Base-by-base conservation (phyloP, 352 stramenopile genomes). In the Phytophthora tentaculata region DNA sequence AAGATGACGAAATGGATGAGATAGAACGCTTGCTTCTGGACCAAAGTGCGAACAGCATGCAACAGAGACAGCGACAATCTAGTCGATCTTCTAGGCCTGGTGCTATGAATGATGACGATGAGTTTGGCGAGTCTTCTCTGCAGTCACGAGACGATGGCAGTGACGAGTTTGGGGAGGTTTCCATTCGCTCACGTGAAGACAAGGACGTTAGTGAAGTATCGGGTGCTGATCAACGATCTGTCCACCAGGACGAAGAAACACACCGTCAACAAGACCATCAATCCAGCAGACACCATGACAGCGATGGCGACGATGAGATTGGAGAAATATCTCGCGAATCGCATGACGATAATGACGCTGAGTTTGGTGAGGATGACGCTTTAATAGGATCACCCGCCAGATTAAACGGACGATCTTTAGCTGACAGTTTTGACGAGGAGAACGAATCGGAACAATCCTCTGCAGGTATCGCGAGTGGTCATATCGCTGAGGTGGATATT, bases 1-100 rank as follows among this genome's bases (percentile, higher is more conserved):
- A 79, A 56, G 67, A 74, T 23, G 72, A 71, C n/a, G 72, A 80
- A 41, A 68, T 66, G 63, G 68, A 80, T 52, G 72, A 76, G n/a
- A 61, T 74, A 10, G 68, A 80, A 41, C 51, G 53, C 2, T 47
- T 73, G 19, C 45, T 76, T 23, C 44, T 67, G 16, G 57, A 74
- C 7, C 56, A 74, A 73, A 71, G 48, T n/a, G 23, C 24, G 44
- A 52, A 48, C 13, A 61, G 28, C 17, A 48, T 52, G 50, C 50
- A 48, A 20, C 47, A 41, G 3, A 53, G 49, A 14, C 64, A 35
- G 35, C 24, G 47, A 39, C 47, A 60, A 12, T 13, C 51, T 20
- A 26, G 20, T 39, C 41, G 45, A 26, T 37, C 54, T 4, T 47
- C 26, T 22, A 64, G n/a, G 43, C 26, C 44, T 28, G 32, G 32